phyloP scores from a whole-genome alignment of 805 yeast species.

The Jamesozyma jinghongensis region DNA sequence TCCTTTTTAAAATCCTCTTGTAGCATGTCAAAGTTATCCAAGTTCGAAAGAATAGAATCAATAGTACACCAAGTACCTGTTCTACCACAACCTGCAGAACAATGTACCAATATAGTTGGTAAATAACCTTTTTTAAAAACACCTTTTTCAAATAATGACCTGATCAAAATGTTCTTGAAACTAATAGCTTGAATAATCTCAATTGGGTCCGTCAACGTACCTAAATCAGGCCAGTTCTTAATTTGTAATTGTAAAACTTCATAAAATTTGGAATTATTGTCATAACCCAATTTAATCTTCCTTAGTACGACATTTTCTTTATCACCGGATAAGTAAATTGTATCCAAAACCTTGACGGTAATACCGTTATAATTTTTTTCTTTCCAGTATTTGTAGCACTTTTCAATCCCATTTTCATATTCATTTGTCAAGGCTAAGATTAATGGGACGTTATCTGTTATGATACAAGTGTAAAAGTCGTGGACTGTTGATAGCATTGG shows the following conservation, averaged over 20 bases:
- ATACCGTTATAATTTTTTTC: conserved; percentile 41
- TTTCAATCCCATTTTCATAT: conserved; percentile 65
- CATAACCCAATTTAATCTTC: conserved; percentile 36
- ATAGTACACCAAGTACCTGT: conserved; percentile 82
- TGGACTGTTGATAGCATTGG: conserved; percentile 65
- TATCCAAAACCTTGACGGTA: conserved; percentile 22
- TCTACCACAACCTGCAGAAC: conserved; percentile 96
- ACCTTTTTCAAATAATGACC: conserved; percentile 12
- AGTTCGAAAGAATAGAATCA: conserved; percentile 45
- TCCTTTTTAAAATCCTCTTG: conserved; percentile 11
- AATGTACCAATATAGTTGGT: conserved; percentile 65
- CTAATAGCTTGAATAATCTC: conserved; percentile 49
- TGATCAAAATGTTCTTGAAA: conserved; percentile 37
- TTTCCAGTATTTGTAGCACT: conserved; percentile 79
- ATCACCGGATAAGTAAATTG: conserved; percentile 3
- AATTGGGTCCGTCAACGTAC: conserved; percentile 45
- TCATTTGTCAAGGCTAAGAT: conserved; percentile 71
- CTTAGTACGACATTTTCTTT: conserved; percentile 13
- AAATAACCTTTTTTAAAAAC: conserved; percentile 21
- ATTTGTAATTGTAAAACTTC: conserved; percentile 67
- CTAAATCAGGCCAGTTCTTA: conserved; percentile 77
- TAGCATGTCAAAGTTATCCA: conserved; percentile 16
- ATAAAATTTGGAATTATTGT: conserved; percentile 27
- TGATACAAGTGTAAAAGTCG: conserved; percentile 78
- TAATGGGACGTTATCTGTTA: conserved; percentile 53